Conservation (phyloP, 106 monocot genomes). For the Chionographis japonica region DNA sequence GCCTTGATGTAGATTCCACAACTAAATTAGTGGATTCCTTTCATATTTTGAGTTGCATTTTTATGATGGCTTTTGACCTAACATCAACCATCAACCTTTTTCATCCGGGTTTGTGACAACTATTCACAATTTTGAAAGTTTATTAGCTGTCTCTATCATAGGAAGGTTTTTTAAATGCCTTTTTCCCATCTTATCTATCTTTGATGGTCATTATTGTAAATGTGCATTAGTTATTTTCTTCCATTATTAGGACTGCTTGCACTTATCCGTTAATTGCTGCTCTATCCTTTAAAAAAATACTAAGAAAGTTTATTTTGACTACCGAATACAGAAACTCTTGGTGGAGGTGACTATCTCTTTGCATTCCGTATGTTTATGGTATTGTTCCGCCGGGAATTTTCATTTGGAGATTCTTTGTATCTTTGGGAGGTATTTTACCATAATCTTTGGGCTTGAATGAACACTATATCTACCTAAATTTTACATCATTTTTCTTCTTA, state of each 20-base stretch:
- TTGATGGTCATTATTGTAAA: too few species aligned
- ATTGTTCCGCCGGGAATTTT: conserved; percentile 88
- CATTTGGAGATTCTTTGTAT: conserved; percentile 92
- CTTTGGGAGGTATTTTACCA: conserved; percentile 83
- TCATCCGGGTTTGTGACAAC: too few species aligned
- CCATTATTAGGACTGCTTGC: neutral
- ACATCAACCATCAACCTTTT: too few species aligned
- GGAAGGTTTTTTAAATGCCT: too few species aligned
- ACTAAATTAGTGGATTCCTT: too few species aligned
- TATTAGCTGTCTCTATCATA: too few species aligned
- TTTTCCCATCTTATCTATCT: too few species aligned
- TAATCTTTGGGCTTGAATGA: neutral
- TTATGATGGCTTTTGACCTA: too few species aligned
- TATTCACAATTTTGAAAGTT: too few species aligned
- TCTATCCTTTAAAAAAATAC: conserved; percentile 4
- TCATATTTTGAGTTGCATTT: too few species aligned
- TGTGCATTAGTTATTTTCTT: neutral
- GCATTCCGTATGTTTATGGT: conserved; percentile 99
- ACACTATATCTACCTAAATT: neutral
- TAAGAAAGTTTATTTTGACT: neutral
- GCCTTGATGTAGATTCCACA: too few species aligned
- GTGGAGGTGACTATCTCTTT: conserved; percentile 96
- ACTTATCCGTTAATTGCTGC: neutral
- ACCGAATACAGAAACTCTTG: conserved; percentile 65
- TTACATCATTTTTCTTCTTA: neutral